Percentiles rank a stretch among this genome's conserved stretches.
phyloP scores from a whole-genome alignment of 345 rosid species.

The Gossypium anomalum region DNA sequence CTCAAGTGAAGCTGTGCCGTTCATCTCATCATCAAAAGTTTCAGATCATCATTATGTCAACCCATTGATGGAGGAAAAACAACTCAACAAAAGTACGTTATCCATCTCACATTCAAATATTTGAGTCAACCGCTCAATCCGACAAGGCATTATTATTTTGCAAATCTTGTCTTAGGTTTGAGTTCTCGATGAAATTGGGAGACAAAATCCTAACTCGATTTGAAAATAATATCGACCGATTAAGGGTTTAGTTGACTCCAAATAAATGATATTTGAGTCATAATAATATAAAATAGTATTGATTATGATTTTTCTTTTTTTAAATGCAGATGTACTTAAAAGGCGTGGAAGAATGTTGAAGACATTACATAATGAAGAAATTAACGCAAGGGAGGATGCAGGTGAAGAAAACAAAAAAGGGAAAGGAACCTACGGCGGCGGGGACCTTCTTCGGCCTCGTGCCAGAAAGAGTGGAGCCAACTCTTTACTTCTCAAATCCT shows the following conservation, averaged over 20 bases:
- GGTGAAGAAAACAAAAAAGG: not conserved
- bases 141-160: too few relatives aligned
- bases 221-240: too few relatives aligned
- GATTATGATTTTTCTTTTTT: too few relatives aligned
- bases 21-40: not conserved
- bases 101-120: too few relatives aligned
- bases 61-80: not conserved
- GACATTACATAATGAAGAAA: not conserved
- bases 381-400: not conserved
- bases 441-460: conserved; percentile 5
- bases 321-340: not conserved
- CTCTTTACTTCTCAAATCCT: not conserved
- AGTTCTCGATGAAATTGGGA: too few relatives aligned
- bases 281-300: too few relatives aligned
- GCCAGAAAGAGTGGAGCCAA: not conserved
- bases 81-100: conserved; percentile 2
- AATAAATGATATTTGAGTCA: too few relatives aligned
- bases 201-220: too few relatives aligned
- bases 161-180: too few relatives aligned
- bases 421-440: conserved; percentile 5
- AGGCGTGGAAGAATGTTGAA: not conserved
- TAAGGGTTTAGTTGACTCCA: too few relatives aligned
- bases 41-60: not conserved
- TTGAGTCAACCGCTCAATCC: too few relatives aligned
- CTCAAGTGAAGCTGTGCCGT: not conserved